Evolutionary conservation across 371 early-diverging fungal genomes (phyloP), one percentile per base, ranked within the genome.

Genomic region (Mucor indicus): DNA sequence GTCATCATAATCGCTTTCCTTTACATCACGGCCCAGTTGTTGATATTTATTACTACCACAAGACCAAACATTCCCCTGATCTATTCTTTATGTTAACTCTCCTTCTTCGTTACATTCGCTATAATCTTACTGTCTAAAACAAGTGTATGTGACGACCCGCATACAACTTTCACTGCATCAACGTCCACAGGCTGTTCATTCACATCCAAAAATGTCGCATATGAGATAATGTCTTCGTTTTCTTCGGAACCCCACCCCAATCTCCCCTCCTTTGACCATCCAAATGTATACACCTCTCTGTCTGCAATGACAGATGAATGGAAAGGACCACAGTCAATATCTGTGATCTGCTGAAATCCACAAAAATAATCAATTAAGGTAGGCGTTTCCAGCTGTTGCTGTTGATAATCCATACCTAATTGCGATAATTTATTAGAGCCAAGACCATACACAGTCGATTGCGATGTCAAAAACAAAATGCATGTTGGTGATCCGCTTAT

Each of bases 371-470:
- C 67, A 1, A 75, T 41, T 4, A 55, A n/a, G 1, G 27, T 12
- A 0, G 62, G 61, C 9, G 10, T 8, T 6, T 31, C 41, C 1
- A 36, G 8, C 1, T 43, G 22, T 22, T 38, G 27, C 3, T 64
- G 53, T n/a, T 53, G 43, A 35, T 45, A 51, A 41, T 62, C 60
- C 3, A 50, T 13, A 1, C 71, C 75, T 11, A 70, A 48, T 42
- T 75, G 75, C 2, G 60, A 56, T 22, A 66, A 60, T 10, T 69
- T 61, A 37, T 75, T 75, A 20, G 64, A 66, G n/a, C 71, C 71
- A 1, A 60, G n/a, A 0, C 49, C 71, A 44, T 57, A 68, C 0
- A 75, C 40, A 11, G 66, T 66, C 1, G 24, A 10, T 32, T 46
- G 53, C 7, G 33, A 3, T 7, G 62, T 55, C 13, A 45, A 44